phyloP scores from a whole-genome alignment of 495 filamentous ascomycete genomes.

The Talaromyces ruber region DNA sequence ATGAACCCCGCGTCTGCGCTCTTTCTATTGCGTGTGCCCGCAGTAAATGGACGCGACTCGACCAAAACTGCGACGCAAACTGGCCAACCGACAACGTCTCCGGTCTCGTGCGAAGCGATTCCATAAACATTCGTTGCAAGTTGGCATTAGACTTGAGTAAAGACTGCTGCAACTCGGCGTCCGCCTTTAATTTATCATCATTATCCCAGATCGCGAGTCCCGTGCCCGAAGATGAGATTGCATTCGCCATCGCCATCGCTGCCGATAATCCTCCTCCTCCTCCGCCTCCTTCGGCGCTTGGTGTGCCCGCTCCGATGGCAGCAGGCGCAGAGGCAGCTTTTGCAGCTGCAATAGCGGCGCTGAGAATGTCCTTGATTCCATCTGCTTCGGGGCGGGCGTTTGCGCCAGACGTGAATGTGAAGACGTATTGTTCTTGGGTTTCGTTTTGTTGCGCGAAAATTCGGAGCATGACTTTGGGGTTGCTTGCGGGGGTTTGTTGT shows the following conservation, averaged over 20 bases:
- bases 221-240: slow-evolving; percentile 33
- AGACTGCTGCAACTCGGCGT: slow-evolving; percentile 76
- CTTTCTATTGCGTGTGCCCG: slow-evolving; percentile 86
- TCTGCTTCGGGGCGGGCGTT: slow-evolving; percentile 77
- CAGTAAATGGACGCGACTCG: slow-evolving; percentile 70
- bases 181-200: slow-evolving; percentile 60
- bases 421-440: slow-evolving; percentile 63
- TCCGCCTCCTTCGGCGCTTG: slow-evolving; percentile 24
- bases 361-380: slow-evolving; percentile 70
- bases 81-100: slow-evolving; percentile 66
- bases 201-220: slow-evolving; percentile 59
- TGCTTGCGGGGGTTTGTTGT: slow-evolving; percentile 79
- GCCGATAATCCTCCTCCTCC: slow-evolving; percentile 24
- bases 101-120: slow-evolving; percentile 68
- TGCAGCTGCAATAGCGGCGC: slow-evolving; percentile 60
- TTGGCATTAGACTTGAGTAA: slow-evolving; percentile 66
- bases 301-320: slow-evolving; percentile 14
- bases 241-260: slow-evolving; percentile 52
- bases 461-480: slow-evolving; percentile 53
- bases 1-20: slow-evolving; percentile 73
- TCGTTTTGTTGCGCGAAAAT: slow-evolving; percentile 26
- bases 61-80: slow-evolving; percentile 91
- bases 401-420: slow-evolving; percentile 72
- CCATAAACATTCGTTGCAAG: slow-evolving; percentile 72
- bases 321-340: slow-evolving; percentile 45